Conservation (phyloP, 305 asterid genomes). For the Coffea humblotiana region DNA sequence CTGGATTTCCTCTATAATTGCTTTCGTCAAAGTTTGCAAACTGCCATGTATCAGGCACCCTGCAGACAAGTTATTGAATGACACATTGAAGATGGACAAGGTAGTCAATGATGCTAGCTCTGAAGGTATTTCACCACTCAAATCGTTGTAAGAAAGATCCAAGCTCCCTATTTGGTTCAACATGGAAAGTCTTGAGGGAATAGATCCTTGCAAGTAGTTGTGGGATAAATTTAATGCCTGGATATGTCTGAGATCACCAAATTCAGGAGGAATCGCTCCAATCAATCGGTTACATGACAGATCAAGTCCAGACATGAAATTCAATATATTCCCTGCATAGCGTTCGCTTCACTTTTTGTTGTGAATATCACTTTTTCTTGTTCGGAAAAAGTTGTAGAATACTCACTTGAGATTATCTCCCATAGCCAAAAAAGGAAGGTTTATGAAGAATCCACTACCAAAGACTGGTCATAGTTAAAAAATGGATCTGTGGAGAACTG, state of each 20-base stretch:
- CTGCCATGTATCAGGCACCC: conserved; percentile 8
- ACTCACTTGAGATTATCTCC: background rate
- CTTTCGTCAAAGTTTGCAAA: conserved; percentile 17
- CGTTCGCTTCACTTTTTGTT: conserved; percentile 11
- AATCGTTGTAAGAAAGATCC: conserved; percentile 27
- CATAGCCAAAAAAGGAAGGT: too few species aligned
- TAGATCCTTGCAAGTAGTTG: conserved; percentile 24
- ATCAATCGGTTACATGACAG: conserved; percentile 24
- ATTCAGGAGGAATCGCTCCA: conserved; percentile 25
- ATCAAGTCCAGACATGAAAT: conserved; percentile 27
- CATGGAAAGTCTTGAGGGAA: conserved; percentile 16
- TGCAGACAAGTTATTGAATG: conserved; percentile 21
- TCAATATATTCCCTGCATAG: conserved; percentile 20
- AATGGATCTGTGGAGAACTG: background rate
- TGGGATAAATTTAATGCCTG: conserved; percentile 29
- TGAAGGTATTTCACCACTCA: conserved; percentile 15
- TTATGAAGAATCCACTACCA: background rate
- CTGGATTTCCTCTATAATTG: conserved; percentile 20
- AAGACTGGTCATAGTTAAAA: too few species aligned
- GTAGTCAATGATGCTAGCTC: conserved; percentile 6
- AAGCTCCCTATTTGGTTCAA: conserved; percentile 19
- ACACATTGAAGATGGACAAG: conserved; percentile 3
- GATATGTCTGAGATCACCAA: conserved; percentile 15
- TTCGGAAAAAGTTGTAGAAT: too few species aligned
- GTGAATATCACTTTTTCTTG: conserved; percentile 19